These are phyloP conservation scores for Exophiala xenobiotica DNA, from an alignment of 2,329 filamentous ascomycete genomes.

Conservation along the genomic window DNA sequence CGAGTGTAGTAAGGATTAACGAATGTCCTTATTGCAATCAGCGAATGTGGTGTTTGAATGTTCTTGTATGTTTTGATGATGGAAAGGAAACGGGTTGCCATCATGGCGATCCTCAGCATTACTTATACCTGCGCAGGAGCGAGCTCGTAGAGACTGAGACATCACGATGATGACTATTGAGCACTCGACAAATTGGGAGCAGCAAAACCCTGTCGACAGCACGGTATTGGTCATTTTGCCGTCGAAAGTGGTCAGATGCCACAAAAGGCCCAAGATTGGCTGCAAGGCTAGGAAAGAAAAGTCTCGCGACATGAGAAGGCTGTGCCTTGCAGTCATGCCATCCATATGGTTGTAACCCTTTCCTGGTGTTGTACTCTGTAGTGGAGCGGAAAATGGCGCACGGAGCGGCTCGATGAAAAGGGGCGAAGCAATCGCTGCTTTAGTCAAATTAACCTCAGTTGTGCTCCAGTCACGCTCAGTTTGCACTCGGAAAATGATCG, in stretches of 20 bases:
- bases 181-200: background rate
- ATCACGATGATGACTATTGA: slow-evolving; percentile 9
- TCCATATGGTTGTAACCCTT: no score
- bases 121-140: slow-evolving; percentile 18
- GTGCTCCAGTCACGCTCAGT: no score
- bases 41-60: slow-evolving; percentile 10
- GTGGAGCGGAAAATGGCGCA: background rate
- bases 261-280: no score
- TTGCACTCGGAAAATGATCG: no score
- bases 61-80: slow-evolving; percentile 10
- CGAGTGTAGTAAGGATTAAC: slow-evolving; percentile 8
- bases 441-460: no score
- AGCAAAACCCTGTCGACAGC: background rate
- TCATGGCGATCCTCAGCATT: slow-evolving; percentile 2
- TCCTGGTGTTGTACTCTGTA: no score
- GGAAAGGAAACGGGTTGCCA: slow-evolving; percentile 6
- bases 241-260: slow-evolving; percentile 8
- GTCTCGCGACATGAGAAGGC: background rate
- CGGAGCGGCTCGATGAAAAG: background rate
- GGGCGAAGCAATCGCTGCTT: background rate
- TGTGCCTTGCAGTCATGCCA: background rate
- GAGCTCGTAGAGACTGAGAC: slow-evolving; percentile 8
- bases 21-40: slow-evolving; percentile 9
- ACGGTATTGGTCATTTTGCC: slow-evolving; percentile 3
- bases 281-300: background rate